Evolutionary conservation across 805 yeast genomes (phyloP).

Genomic region (Candida suzukii): DNA sequence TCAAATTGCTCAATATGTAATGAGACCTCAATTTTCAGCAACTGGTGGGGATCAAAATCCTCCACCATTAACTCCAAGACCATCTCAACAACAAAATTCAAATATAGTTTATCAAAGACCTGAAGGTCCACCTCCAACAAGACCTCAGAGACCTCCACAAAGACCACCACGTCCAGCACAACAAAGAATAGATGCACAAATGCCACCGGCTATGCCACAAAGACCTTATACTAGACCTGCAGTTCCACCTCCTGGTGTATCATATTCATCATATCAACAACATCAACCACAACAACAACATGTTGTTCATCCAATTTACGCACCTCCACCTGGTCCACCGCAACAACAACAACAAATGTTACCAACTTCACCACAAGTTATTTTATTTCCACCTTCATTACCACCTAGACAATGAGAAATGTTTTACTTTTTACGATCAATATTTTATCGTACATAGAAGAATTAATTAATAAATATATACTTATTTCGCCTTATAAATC

Average conservation of each 20-base stretch:
- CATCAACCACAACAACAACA: neutral
- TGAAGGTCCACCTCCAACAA: neutral
- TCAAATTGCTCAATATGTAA: slow-evolving; percentile 10
- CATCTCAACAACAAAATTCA: neutral
- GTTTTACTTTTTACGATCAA: too few species aligned
- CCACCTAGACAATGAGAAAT: neutral
- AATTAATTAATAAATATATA: too few species aligned
- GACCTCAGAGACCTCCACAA: neutral
- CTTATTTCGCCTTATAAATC: too few species aligned
- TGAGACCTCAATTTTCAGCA: slow-evolving; percentile 20
- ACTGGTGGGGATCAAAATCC: slow-evolving; percentile 17
- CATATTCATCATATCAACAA: neutral
- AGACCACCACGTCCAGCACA: neutral
- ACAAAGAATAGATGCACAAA: neutral
- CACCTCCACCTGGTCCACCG: neutral
- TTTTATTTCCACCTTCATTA: neutral
- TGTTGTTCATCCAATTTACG: neutral
- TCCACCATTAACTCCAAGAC: neutral
- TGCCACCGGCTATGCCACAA: too few species aligned
- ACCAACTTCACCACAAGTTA: neutral
- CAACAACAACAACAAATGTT: too few species aligned
- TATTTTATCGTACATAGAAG: too few species aligned
- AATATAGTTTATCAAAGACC: neutral
- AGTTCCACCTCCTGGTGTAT: neutral
- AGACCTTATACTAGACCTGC: neutral